Evolutionary conservation across 1,284 basidiomycete genomes (phyloP), one percentile per base, ranked within the genome.

Genomic region (Austroboletus novae-zelandiae): DNA sequence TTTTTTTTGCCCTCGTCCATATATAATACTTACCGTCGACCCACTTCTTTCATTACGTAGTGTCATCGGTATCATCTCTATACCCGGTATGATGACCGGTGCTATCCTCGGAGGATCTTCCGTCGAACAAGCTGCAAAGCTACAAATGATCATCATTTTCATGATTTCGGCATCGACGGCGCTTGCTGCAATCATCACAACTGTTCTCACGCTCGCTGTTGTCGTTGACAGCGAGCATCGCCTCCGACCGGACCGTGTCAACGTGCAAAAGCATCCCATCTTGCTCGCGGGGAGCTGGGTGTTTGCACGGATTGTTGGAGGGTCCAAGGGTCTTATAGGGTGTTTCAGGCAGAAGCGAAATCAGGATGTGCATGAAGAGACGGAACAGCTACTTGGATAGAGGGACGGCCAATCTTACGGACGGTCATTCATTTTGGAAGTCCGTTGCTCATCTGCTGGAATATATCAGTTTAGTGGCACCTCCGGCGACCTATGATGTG

Each of bases 61-160:
- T 62, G 87, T 92, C 43, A 77, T 90, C n/a, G 89, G 91, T 5
- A 83, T 92, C 45, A 91, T 93, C 50, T 70, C 81, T 13, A 86
- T 85, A 48, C 84, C 85, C 2, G 77, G 68, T 3, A 92, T 91
- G 88, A 92, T 94, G 89, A 91, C 89, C 0, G 91, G 91, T 58
- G 89, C 91, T 1, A 88, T 94, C 55, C 81, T 93, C 15, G 91
- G 90, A 18, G 91, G 91, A 0, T 81, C 88, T 29, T 84, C 84
- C 29, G 89, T 94, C 44, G 78, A 90, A 43, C 89, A 92, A 68
- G 91, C 91, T 0, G 89, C 89, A 1, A 81, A 84, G 45, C 70
- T 94, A 11, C 91, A 94, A 62, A 92, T 91, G 86, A 84, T 93
- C 52, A 91, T 93, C 71, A 90, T 92, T 83, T 93, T 94, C 70